Conservation (phyloP, 345 rosid genomes). For the Geranium brycei region DNA sequence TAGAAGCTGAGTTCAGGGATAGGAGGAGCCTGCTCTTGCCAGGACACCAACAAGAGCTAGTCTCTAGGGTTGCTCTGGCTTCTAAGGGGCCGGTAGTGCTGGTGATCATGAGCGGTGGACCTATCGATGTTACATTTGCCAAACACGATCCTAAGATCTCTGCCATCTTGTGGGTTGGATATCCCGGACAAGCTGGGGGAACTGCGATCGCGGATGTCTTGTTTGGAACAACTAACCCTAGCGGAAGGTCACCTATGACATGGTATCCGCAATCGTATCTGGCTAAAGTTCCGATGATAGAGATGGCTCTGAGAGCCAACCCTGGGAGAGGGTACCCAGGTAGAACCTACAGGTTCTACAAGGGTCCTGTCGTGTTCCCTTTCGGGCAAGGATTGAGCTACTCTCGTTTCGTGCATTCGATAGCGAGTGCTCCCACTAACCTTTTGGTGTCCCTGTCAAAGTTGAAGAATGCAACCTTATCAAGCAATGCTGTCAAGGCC, state of each 20-base stretch:
- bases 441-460: conserved; percentile 29
- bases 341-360: conserved; percentile 83
- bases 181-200: conserved; percentile 98
- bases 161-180: conserved; percentile 89
- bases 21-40: conserved; percentile 57
- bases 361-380: conserved; percentile 77
- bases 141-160: conserved; percentile 52
- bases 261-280: conserved; percentile 81
- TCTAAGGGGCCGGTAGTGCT: conserved; percentile 62
- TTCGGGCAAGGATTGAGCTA: conserved; percentile 74
- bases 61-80: conserved; percentile 54
- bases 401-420: conserved; percentile 34
- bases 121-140: conserved; percentile 72
- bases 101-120: conserved; percentile 78
- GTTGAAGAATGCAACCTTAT: conserved; percentile 20
- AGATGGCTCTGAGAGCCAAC: conserved; percentile 66
- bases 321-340: conserved; percentile 63
- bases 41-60: conserved; percentile 65
- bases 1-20: conserved; percentile 69
- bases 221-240: conserved; percentile 79
- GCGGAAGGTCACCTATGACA: conserved; percentile 87
- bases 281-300: conserved; percentile 69
- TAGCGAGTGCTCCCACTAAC: conserved; percentile 31
- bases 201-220: conserved; percentile 70
- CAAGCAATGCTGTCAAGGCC: conserved; percentile 28